These are phyloP conservation scores for Aspergillus sp. DNA, from an alignment of 2,329 filamentous ascomycete genomes.

Conservation along the genomic window DNA sequence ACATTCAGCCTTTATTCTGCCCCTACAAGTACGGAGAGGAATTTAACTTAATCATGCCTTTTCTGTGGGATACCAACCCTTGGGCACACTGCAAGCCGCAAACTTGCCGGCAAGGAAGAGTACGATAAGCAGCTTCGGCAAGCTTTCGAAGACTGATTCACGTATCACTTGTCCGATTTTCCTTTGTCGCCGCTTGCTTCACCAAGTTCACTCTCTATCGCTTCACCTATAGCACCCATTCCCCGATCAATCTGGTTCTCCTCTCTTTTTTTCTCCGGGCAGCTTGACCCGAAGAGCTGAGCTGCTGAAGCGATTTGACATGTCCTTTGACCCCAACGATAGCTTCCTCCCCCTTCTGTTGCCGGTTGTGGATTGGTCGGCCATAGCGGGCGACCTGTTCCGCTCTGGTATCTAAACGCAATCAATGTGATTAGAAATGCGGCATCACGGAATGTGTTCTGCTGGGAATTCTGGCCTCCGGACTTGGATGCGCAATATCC, in stretches of 20 bases:
- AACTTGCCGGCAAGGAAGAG: conserved; percentile 8
- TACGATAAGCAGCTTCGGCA: conserved; percentile 7
- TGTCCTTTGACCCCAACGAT: conserved; percentile 3
- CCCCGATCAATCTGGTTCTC: conserved; percentile 1
- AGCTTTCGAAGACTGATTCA: conserved; percentile 4
- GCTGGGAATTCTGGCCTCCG: too few relatives aligned
- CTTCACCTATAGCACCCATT: conserved; percentile 1
- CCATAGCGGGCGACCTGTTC: not conserved
- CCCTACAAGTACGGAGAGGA: conserved; percentile 5
- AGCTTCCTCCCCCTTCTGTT: conserved; percentile 3
- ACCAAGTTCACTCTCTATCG: not conserved
- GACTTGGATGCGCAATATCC: too few relatives aligned
- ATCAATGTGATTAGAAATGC: too few relatives aligned
- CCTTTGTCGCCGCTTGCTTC: not conserved
- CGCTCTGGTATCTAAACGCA: too few relatives aligned
- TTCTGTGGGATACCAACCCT: conserved; percentile 9
- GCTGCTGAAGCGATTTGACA: conserved; percentile 6
- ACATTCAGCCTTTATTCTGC: conserved; percentile 14
- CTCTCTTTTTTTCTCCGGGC: conserved; percentile 1
- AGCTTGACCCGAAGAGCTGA: conserved; percentile 3
- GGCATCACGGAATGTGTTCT: too few relatives aligned
- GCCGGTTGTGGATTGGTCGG: not conserved
- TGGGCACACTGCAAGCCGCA: conserved; percentile 6
- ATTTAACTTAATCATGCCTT: conserved; percentile 8
- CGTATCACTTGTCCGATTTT: not conserved